A percentile compares a stretch with the other conserved stretches of the same genome.
phyloP scores from a whole-genome alignment of 2,329 filamentous ascomycete genomes.

The Colletotrichum sp. region DNA sequence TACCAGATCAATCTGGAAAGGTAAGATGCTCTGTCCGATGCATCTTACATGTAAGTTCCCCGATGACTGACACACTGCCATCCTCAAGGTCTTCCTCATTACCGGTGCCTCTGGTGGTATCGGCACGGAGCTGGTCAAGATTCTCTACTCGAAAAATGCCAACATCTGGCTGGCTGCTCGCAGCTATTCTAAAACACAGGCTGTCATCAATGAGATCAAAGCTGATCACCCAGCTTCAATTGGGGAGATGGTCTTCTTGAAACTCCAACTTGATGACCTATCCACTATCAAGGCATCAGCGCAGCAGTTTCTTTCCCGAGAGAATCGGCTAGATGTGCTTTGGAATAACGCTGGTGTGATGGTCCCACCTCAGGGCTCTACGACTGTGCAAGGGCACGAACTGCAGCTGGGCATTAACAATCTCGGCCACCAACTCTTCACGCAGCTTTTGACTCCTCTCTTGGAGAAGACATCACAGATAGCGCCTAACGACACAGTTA shows the following conservation, averaged over 20 bases:
- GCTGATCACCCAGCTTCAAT: background rate
- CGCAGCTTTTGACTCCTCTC: rapidly evolving
- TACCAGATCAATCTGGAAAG: background rate
- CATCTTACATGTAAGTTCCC: background rate
- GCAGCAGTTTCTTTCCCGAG: background rate
- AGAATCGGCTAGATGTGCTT: background rate
- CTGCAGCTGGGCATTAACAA: background rate
- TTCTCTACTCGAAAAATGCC: background rate
- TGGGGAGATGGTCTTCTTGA: background rate
- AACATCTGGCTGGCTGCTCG: background rate
- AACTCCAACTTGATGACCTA: background rate
- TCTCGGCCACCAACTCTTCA: background rate
- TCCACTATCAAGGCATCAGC: background rate
- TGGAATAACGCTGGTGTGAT: background rate
- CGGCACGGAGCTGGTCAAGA: background rate
- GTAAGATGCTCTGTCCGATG: rapidly evolving
- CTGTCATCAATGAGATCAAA: background rate
- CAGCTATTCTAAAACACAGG: background rate
- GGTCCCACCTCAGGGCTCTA: background rate
- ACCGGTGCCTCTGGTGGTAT: background rate
- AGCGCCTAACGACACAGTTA: rapidly evolving
- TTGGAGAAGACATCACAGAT: rapidly evolving
- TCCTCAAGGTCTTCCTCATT: background rate
- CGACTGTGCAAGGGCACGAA: background rate
- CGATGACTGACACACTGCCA: background rate